Conservation (phyloP, 345 rosid genomes). For the Ceriops decandra region DNA sequence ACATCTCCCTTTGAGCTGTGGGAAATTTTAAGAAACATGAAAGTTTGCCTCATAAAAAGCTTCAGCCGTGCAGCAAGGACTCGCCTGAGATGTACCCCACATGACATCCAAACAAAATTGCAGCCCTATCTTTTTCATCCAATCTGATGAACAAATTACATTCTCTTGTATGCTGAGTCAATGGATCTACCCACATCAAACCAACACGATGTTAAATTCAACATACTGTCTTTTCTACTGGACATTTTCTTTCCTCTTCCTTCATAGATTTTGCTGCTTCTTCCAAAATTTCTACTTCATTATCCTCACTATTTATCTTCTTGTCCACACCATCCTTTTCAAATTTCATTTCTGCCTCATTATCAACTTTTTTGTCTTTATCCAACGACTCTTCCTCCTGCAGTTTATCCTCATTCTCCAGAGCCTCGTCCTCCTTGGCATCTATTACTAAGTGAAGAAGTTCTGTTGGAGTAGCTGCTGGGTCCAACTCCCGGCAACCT, state of each 20-base stretch:
- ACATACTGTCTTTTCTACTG: conserved; percentile 8
- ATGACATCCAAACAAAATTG: not conserved
- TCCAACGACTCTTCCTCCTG: conserved; percentile 17
- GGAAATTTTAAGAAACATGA: not conserved
- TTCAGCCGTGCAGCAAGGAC: not conserved
- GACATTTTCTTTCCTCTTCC: conserved; percentile 12
- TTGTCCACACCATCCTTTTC: conserved; percentile 11
- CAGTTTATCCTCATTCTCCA: conserved; percentile 15
- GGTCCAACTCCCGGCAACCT: conserved; percentile 31
- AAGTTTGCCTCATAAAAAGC: not conserved
- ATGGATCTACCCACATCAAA: conserved; percentile 7
- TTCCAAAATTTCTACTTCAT: conserved; percentile 9
- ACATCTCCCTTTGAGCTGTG: not conserved
- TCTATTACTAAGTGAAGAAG: conserved; percentile 33
- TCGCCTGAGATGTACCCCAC: not conserved
- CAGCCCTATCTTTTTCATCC: not conserved
- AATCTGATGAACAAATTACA: not conserved
- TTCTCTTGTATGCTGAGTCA: not conserved
- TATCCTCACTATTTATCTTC: conserved; percentile 11
- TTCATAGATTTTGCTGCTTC: conserved; percentile 4
- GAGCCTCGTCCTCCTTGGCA: conserved; percentile 33
- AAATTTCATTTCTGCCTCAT: conserved; percentile 8
- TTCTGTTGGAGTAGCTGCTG: conserved; percentile 23
- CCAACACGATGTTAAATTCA: conserved; percentile 13
- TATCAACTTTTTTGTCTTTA: not conserved